Base-by-base conservation (phyloP, 108 stramenopile genomes). In the Discostella stelligeroides region DNA sequence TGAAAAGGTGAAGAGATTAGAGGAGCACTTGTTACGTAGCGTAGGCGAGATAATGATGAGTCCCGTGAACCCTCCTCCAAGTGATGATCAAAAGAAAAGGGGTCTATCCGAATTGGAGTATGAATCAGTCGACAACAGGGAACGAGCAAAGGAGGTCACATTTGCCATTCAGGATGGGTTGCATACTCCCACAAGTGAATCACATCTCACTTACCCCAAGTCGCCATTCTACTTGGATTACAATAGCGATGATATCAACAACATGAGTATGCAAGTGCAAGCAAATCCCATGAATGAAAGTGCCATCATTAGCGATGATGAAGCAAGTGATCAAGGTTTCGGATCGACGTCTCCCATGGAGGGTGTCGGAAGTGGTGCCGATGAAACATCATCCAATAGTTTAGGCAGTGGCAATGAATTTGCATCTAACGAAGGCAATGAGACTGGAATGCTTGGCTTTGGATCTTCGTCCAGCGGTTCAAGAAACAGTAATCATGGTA, bases 281-380 rank as follows among this genome's bases (percentile, higher is more conserved):
- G 63, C 17, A 6, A 70, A 55, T 47, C 41, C 29, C n/a, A 20
- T 71, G 50, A 79, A 79, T 55, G 77, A 79, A 39, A 79, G 77
- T 37, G 77, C 54, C n/a, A 48, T 79, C 9, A 49, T 79, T 4
- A 79, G 77, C 60, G 77, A 79, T 46, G 76, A 77, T 45, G 77
- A 79, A 24, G 77, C 56, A 1, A 49, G 40, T 9, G 67, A 38
- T 38, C 53, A 9, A 11, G 25, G 53, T 7, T 43, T 41, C 10
- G 54, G 20, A 2, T 60, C 48, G 37, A 27, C 68, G 0, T 41
- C 68, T 8, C 43, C 45, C 38, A 28, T 29, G 29, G 59, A 70
- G 53, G 39, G 43, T 4, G 39, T 51, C 18, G 49, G 41, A 40
- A 55, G 27, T 14, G 21, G 48, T 12, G 40, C n/a, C 39, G 40